Evolutionary conservation across 192 early-diverging fungal genomes (phyloP), one percentile per base, ranked within the genome.

Genomic region (Jimgerdemannia lactiflua): DNA sequence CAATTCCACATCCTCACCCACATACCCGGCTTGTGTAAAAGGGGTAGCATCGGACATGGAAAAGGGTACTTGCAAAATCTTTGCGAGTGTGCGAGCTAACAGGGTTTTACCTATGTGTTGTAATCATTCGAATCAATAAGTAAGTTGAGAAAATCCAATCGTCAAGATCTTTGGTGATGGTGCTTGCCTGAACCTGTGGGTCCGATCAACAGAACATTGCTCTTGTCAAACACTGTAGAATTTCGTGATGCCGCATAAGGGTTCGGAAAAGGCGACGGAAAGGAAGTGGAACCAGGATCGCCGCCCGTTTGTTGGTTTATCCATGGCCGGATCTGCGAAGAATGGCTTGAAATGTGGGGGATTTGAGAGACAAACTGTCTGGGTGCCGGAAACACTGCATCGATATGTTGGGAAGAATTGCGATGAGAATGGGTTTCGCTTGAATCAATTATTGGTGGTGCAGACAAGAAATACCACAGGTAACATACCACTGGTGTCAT

Each of bases 11-110:
- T 96, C 95, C 73, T 96, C 95, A 59, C 95, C 95, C 7, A 95
- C 95, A 78, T 96, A 96, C 4, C 95, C 95, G 18, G 94, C 91
- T 75, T 95, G 94, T 14, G 95, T 96, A 75, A 96, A 89, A n/a
- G 94, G 93, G 3, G 94, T 95, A 1, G 95, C 95, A 82, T 96
- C 95, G 29, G 93, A 94, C 77, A 94, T 92, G 3, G 94, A 95
- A 74, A 94, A 96, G 0, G 95, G 94, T 2, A 96, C 94, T 43
- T 94, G 88, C 19, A 96, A 86, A 1, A 95, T 85, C 72, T 95
- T 88, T 20, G 95, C 94, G 43, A 94, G 80, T 17, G 95, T 96
- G 70, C 90, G 89, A 6, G 93, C 93, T 29, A 95, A 78, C 42
- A 96, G 82, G 8, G 95, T 96, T 79, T 96, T 94, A 2, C 85